Conservation (phyloP, 192 early-diverging fungal species). For the Coemansia sp. region DNA sequence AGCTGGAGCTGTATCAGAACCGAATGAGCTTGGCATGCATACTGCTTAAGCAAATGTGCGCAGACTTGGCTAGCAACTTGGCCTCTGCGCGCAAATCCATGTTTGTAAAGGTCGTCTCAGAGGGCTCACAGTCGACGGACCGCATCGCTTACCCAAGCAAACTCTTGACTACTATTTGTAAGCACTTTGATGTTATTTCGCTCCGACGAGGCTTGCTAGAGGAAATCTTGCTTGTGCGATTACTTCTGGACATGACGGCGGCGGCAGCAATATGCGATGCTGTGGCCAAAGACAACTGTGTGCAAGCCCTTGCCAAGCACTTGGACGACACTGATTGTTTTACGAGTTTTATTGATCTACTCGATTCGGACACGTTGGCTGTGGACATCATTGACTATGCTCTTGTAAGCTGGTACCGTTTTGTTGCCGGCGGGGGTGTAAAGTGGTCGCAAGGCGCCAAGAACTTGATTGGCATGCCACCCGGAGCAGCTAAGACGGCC, state of each 20-base stretch:
- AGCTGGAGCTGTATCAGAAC: slow-evolving; percentile 27
- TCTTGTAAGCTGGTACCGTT: slow-evolving; percentile 15
- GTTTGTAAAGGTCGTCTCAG: slow-evolving; percentile 14
- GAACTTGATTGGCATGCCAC: neutral
- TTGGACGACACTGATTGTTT: neutral
- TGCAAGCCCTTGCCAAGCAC: slow-evolving; percentile 11
- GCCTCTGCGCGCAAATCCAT: slow-evolving; percentile 5
- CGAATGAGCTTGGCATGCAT: slow-evolving; percentile 27
- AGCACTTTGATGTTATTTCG: neutral
- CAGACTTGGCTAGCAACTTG: slow-evolving; percentile 22
- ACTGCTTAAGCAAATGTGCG: slow-evolving; percentile 37
- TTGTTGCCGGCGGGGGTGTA: neutral
- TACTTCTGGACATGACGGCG: slow-evolving; percentile 23
- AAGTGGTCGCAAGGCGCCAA: neutral
- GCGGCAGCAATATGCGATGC: neutral
- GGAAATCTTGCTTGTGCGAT: slow-evolving; percentile 2
- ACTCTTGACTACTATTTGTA: neutral
- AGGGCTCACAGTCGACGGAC: neutral
- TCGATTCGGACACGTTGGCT: slow-evolving; percentile 17
- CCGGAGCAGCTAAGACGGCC: slow-evolving; percentile 16
- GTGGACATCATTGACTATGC: slow-evolving; percentile 23
- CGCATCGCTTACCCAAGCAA: slow-evolving; percentile 3
- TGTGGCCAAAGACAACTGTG: slow-evolving; percentile 10
- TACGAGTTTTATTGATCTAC: slow-evolving; percentile 6
- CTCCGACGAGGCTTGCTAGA: neutral